phyloP scores from a whole-genome alignment of 1,139 yeast genomes.

The Nakaseomyces kungkrabaensis region DNA sequence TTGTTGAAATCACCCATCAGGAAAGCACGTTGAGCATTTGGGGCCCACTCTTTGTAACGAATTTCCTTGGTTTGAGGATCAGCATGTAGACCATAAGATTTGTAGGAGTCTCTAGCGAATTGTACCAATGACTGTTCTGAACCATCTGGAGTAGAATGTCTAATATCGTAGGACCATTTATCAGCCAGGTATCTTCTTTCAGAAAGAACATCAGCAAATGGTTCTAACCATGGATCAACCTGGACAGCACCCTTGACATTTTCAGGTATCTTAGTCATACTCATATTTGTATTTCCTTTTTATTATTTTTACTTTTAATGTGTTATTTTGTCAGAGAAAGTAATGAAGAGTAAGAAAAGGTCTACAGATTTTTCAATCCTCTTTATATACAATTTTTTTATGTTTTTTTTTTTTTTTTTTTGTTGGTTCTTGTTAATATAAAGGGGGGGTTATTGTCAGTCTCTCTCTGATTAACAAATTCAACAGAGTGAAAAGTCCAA shows the following conservation, averaged over 20 bases:
- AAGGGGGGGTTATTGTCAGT: neutral
- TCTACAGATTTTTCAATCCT: no score
- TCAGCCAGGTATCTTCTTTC: conserved; percentile 47
- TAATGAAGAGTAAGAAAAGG: no score
- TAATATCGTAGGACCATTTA: conserved; percentile 39
- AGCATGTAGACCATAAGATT: conserved; percentile 68
- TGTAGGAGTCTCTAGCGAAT: conserved; percentile 45
- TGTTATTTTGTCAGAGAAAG: no score
- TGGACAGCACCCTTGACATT: conserved; percentile 50
- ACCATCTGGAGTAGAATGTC: conserved; percentile 23
- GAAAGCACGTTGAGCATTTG: conserved; percentile 66
- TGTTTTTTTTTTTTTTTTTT: no score
- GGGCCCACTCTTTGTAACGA: conserved; percentile 75
- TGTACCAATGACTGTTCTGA: conserved; percentile 32
- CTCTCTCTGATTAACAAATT: no score
- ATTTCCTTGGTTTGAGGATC: conserved; percentile 43
- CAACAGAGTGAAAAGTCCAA: no score
- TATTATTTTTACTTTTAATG: neutral
- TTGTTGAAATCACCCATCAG: conserved; percentile 83
- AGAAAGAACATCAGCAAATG: conserved; percentile 53
- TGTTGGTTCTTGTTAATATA: neutral
- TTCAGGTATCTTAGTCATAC: conserved; percentile 25
- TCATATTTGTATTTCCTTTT: neutral
- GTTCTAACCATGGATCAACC: conserved; percentile 82
- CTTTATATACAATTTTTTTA: no score